A percentile compares a stretch with the other conserved stretches of the same genome.
These are phyloP conservation scores for Suhomyces maxii DNA, from an alignment of 1,139 yeast species.

Conservation along the genomic window DNA sequence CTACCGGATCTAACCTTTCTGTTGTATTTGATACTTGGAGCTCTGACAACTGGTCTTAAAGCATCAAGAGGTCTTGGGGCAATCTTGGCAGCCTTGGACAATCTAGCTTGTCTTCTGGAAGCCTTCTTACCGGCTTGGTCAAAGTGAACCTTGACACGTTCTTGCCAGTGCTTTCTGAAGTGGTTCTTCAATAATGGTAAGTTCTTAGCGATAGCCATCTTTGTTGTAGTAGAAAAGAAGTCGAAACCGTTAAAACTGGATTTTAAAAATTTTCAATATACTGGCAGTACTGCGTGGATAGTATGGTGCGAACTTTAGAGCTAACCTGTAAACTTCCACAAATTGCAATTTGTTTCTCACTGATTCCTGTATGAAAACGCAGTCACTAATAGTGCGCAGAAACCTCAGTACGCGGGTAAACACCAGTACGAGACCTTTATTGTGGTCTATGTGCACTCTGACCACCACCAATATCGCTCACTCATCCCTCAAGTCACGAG, in stretches of 20 bases:
- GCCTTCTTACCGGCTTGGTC: constrained; percentile 99
- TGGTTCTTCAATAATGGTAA: constrained; percentile 95
- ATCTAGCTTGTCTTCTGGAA: constrained; percentile 94
- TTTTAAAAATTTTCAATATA: constrained; percentile 12
- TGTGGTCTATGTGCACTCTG: neutral
- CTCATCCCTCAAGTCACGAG: constrained; percentile 3
- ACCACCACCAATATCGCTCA: neutral
- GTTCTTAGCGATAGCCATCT: constrained; percentile 94
- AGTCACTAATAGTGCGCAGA: constrained; percentile 7
- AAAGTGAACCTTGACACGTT: constrained; percentile 98
- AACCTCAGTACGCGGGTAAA: constrained; percentile 5
- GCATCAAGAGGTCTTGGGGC: constrained; percentile 98
- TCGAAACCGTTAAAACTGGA: constrained; percentile 3
- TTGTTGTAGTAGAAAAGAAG: constrained; percentile 10
- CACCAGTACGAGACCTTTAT: neutral
- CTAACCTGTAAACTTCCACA: constrained; percentile 5
- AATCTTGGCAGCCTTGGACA: constrained; percentile 87
- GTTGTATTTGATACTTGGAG: constrained; percentile 98
- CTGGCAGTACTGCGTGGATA: constrained; percentile 8
- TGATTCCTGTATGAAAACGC: constrained; percentile 8
- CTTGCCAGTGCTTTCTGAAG: constrained; percentile 99
- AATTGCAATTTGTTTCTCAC: constrained; percentile 3
- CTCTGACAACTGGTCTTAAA: constrained; percentile 97
- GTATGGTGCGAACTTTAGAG: constrained; percentile 3
- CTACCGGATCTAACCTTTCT: constrained; percentile 99